Percentiles rank a stretch among this genome's conserved stretches.
Conservation (phyloP, 768 basidiomycete species). For the Tricholoma hemisulphureum region DNA sequence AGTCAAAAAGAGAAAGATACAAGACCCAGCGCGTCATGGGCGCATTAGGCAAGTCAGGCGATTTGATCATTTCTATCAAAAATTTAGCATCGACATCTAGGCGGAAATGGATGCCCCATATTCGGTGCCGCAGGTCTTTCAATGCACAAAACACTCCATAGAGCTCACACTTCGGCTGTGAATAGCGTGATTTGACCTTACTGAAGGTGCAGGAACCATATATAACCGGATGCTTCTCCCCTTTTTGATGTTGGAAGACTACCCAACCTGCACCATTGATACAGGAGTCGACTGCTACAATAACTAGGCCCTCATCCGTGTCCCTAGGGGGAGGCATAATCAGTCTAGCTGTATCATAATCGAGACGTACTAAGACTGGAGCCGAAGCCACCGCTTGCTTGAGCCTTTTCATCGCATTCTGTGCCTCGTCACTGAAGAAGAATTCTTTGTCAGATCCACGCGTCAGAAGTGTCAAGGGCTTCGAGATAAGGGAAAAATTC, state of each 20-base stretch:
- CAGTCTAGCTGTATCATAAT: conserved; percentile 23
- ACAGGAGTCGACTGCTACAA: conserved; percentile 35
- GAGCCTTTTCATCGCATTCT: conserved; percentile 24
- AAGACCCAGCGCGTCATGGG: conserved; percentile 38
- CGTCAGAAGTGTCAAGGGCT: conserved; percentile 24
- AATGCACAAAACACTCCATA: conserved; percentile 36
- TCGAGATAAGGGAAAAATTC: conserved; percentile 20
- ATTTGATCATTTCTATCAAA: conserved; percentile 36
- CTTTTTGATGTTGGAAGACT: conserved; percentile 27
- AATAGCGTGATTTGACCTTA: conserved; percentile 29
- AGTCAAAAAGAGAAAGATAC: conserved; percentile 35
- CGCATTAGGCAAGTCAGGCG: conserved; percentile 35
- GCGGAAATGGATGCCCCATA: conserved; percentile 32
- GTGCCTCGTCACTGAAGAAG: conserved; percentile 19
- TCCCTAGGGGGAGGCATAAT: conserved; percentile 6
- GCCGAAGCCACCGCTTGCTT: conserved; percentile 19
- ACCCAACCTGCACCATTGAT: conserved; percentile 33
- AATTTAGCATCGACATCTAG: conserved; percentile 36
- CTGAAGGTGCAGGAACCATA: conserved; percentile 37
- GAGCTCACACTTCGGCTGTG: conserved; percentile 37
- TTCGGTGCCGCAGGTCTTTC: conserved; percentile 24
- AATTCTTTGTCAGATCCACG: conserved; percentile 20
- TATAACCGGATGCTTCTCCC: conserved; percentile 20
- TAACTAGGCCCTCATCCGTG: conserved; percentile 23
- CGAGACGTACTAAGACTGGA: conserved; percentile 30